Evolutionary conservation across 306 rosid species (phyloP), one percentile per base, ranked within the genome.

Genomic region (Prunus salicina): DNA sequence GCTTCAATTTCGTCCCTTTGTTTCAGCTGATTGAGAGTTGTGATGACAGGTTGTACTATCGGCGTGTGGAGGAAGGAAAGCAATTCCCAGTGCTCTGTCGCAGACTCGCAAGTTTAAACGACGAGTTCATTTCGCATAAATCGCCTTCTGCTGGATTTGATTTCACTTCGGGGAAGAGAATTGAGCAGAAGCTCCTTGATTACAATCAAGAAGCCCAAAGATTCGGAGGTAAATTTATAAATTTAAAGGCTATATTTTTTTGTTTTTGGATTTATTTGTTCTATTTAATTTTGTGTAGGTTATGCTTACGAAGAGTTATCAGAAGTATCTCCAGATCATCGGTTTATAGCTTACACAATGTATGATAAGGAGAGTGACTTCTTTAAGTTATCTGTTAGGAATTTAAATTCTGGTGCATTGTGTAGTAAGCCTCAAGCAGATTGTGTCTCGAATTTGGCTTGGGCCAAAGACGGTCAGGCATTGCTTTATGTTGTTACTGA

Each of bases 261-360:
- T 24, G 6, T 7, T 11, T 52, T 10, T 45, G 10, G 25, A 3
- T 8, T 46, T 41, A 25, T 20, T 45, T 72, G 45, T 28, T 20
- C 6, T 14, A 11, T 79, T 32, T 28, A 61, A 62, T 64, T 49
- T 22, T 84, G 8, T 80, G 64, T 82, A 96, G 99, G 99, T 74
- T 92, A 90, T 89, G 90, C 99, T 71, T 91, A 86, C 64, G 98
- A 96, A 79, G 99, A 92, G 69, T 83, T 92, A 68, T 96, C 99
- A 1, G 96, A 91, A 78, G 82, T 96, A 56, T 96, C 98, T 0
- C 96, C 93, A 0, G 91, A 96, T 79, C 99, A 91, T 75, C 89
- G 83, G 74, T 92, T 91, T 86, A 83, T 96, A 77, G 99, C 98
- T 0, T 96, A 92, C 76, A 91, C 97, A 50, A 89, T 91, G 96